Evolutionary conservation across 2,329 filamentous ascomycete species (phyloP).

Genomic region (Neofusicoccum ribis): DNA sequence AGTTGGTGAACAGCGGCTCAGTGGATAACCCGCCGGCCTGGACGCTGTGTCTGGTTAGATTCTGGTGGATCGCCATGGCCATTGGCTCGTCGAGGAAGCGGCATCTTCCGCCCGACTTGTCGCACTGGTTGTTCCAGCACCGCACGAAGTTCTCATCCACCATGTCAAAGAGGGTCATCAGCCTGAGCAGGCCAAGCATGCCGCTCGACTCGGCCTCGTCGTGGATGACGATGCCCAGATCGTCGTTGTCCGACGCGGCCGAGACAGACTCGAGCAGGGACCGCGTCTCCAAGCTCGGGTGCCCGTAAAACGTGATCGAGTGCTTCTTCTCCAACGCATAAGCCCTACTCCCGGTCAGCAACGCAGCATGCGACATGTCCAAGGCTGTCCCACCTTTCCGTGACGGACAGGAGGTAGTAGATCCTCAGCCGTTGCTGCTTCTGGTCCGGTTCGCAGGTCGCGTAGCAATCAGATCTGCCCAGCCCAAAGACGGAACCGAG

Average conservation of each 20-base stretch:
- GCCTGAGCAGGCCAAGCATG: slow-evolving; percentile 44
- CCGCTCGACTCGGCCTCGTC: slow-evolving; percentile 43
- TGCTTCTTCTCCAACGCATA: slow-evolving; percentile 46
- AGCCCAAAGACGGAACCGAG: slow-evolving; percentile 43
- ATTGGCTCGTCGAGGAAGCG: slow-evolving; percentile 34
- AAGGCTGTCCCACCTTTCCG: slow-evolving; percentile 23
- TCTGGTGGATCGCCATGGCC: slow-evolving; percentile 1
- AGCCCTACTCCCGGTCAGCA: slow-evolving; percentile 30
- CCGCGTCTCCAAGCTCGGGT: slow-evolving; percentile 40
- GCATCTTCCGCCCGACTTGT: slow-evolving; percentile 27
- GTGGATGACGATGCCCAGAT: slow-evolving; percentile 43
- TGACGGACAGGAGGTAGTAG: slow-evolving; percentile 37
- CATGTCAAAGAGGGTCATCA: slow-evolving; percentile 47
- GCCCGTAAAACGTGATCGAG: slow-evolving; percentile 44
- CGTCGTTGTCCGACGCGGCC: slow-evolving; percentile 27
- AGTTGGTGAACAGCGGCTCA: slow-evolving; percentile 26
- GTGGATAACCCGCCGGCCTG: neutral
- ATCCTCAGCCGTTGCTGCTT: slow-evolving; percentile 43
- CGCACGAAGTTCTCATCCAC: slow-evolving; percentile 47
- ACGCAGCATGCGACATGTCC: neutral
- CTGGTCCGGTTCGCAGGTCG: slow-evolving; percentile 31
- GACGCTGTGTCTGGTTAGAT: slow-evolving; percentile 22
- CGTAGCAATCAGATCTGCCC: slow-evolving; percentile 42
- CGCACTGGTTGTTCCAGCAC: slow-evolving; percentile 46
- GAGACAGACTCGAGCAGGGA: slow-evolving; percentile 44